Evolutionary conservation across 2,329 filamentous ascomycete species (phyloP), one percentile per base, ranked within the genome.

Genomic region (Chalaropsis ovoidea): DNA sequence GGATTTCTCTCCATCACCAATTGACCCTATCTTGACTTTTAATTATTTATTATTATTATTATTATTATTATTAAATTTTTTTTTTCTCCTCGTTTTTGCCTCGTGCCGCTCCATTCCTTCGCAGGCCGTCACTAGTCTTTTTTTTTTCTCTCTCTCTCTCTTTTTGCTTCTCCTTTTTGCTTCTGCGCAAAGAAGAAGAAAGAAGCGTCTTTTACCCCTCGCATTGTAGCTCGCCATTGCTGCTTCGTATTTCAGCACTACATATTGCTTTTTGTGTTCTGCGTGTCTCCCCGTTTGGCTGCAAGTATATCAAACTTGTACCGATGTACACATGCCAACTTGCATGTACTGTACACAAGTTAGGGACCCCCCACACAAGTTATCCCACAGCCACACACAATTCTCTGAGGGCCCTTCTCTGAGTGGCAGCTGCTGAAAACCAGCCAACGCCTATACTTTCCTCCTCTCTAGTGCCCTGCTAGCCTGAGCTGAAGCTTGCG

Each of bases 191-290:
- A 58, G 31, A 35, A 58, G 27, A 58, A 52, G 15, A 58, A 31
- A 58, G 54, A 58, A 58, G 31, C 15, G 31, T 58, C 27, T 15
- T 35, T 58, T n/a, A 31, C 54, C 54, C 54, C 54, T 58, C 54
- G 54, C 54, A 58, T 58, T 58, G 27, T 58, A 58, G 54, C 54
- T 58, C 43, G 15, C 4, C 15, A 35, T 58, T 39, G 54, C 31
- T 58, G 15, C 27, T 4, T 58, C 54, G 54, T 58, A 58, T 58
- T 58, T 31, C 5, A 17, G 27, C 54, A 58, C 27, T 19, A 39
- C 17, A 58, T 39, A 39, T 58, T 35, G 13, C 24, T 39, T 58
- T 31, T 19, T 58, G 54, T 19, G 24, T 15, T 17, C 10, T 39
- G 2, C 17, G 24, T 58, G 24, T 31, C 31, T n/a, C 27, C 24